Conservation (phyloP, 305 asterid genomes). For the Fraxinus sp. region DNA sequence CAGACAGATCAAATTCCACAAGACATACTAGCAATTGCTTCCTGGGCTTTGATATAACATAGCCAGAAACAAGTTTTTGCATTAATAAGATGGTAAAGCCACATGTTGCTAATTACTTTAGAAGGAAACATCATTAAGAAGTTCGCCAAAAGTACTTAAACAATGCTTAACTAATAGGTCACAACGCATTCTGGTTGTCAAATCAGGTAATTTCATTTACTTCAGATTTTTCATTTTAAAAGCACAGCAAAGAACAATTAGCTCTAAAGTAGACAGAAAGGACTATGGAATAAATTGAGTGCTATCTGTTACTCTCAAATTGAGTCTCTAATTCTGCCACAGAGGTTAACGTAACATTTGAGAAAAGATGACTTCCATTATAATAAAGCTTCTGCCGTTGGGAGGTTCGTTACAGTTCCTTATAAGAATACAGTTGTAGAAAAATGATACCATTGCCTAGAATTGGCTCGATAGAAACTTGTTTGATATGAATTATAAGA, state of each 20-base stretch:
- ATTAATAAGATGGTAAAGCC: neutral
- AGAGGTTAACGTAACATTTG: neutral
- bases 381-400: neutral
- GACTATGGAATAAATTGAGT: neutral
- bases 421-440: neutral
- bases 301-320: neutral
- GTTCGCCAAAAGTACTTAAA: neutral
- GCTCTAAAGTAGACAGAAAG: neutral
- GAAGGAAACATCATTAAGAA: neutral
- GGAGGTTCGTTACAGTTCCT: neutral
- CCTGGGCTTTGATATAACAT: conserved; percentile 6
- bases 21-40: neutral
- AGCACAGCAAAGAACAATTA: neutral
- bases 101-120: neutral
- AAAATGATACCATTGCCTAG: neutral
- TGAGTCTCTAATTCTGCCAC: conserved; percentile 4
- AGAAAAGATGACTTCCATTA: neutral
- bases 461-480: neutral
- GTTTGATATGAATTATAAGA: neutral
- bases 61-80: neutral
- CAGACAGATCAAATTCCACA: conserved; percentile 13
- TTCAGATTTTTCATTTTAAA: neutral
- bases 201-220: neutral
- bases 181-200: neutral
- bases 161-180: neutral